Conservation (phyloP, 495 filamentous ascomycete genomes). For the Diplogelasinospora grovesii region DNA sequence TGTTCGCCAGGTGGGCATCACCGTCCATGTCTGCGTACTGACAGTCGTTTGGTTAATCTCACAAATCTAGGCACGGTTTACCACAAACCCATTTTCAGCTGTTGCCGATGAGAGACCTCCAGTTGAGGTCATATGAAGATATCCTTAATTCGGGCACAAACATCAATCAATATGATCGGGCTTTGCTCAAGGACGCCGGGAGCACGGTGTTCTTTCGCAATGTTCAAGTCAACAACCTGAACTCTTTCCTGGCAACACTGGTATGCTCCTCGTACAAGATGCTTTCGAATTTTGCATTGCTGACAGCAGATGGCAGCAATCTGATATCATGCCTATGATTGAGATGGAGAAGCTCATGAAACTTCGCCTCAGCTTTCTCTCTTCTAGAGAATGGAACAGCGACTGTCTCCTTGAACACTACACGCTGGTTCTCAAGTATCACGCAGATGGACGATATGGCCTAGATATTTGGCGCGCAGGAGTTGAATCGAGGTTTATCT, state of each 20-base stretch:
- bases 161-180: slow-evolving; percentile 5
- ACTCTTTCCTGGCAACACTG: slow-evolving; percentile 14
- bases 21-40: background rate
- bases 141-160: slow-evolving; percentile 9
- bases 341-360: slow-evolving; percentile 15
- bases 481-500: slow-evolving; percentile 5
- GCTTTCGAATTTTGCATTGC: background rate
- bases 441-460: slow-evolving; percentile 4
- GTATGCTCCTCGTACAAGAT: slow-evolving; percentile 2
- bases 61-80: slow-evolving; percentile 13
- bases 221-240: slow-evolving; percentile 6
- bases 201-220: slow-evolving; percentile 13
- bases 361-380: slow-evolving; percentile 15
- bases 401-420: slow-evolving; percentile 16
- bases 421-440: slow-evolving; percentile 15
- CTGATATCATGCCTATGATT: slow-evolving; percentile 20
- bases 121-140: slow-evolving; percentile 11
- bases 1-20: slow-evolving; percentile 16
- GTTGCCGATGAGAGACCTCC: slow-evolving; percentile 5
- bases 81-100: slow-evolving; percentile 16
- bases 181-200: slow-evolving; percentile 8
- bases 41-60: background rate
- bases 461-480: slow-evolving; percentile 21
- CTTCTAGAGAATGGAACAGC: background rate
- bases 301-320: slow-evolving; percentile 6